Conservation (phyloP, 495 filamentous ascomycete genomes). For the Acidiella bohemica region DNA sequence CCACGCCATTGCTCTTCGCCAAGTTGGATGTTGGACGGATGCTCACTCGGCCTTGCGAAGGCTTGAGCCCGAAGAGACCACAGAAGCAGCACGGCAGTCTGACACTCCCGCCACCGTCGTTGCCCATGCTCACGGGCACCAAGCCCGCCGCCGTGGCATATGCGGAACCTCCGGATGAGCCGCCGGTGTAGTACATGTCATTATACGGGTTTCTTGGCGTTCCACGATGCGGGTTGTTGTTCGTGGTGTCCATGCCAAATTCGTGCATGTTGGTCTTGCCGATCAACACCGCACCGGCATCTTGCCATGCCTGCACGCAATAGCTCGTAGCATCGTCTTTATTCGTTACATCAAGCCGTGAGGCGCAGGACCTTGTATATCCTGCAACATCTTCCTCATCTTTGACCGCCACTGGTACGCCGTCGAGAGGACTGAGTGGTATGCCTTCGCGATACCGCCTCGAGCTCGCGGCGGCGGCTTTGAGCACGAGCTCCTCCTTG, state of each 20-base stretch:
- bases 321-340: conserved; percentile 46
- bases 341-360: conserved; percentile 40
- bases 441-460: conserved; percentile 51
- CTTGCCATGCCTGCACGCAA: conserved; percentile 61
- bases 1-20: conserved; percentile 49
- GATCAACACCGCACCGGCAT: conserved; percentile 67
- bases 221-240: conserved; percentile 69
- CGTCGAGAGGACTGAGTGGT: conserved; percentile 58
- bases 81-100: conserved; percentile 72
- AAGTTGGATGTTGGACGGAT: conserved; percentile 45
- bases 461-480: conserved; percentile 58
- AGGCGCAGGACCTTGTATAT: conserved; percentile 53
- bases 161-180: conserved; percentile 73
- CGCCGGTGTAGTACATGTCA: conserved; percentile 67
- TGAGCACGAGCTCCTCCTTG: conserved; percentile 44
- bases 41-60: conserved; percentile 64
- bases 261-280: conserved; percentile 92
- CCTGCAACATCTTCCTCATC: conserved; percentile 71
- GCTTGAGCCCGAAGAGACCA: conserved; percentile 79
- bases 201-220: conserved; percentile 81
- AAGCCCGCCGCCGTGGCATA: conserved; percentile 66
- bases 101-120: conserved; percentile 78
- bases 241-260: conserved; percentile 58
- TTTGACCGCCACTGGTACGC: conserved; percentile 76
- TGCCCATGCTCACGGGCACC: conserved; percentile 68